Conservation (phyloP, 225 moss, liverwort and hornwort genomes). For the Sphagnum tenellum region DNA sequence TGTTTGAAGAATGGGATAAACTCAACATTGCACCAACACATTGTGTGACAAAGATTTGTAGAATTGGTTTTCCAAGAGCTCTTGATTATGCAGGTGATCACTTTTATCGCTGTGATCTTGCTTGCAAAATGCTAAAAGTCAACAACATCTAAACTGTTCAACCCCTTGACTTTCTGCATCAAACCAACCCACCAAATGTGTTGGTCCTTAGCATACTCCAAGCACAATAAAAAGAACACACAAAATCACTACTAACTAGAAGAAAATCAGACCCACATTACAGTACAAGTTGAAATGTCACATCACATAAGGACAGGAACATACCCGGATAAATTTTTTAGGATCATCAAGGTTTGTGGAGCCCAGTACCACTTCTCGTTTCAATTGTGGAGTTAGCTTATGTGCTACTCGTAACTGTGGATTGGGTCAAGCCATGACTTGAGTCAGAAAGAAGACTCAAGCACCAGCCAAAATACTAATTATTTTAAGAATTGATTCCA, state of each 20-base stretch:
- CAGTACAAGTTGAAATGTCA: background rate
- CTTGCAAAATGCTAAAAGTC: constrained; percentile 4
- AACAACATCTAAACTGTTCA: constrained; percentile 39
- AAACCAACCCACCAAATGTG: background rate
- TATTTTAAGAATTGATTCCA: background rate
- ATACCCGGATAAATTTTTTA: constrained; percentile 47
- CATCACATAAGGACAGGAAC: background rate
- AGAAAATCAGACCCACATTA: too few species aligned
- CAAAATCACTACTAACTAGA: background rate
- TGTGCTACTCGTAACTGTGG: constrained; percentile 83
- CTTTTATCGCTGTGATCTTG: too few species aligned
- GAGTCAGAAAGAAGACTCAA: background rate
- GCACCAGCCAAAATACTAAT: background rate
- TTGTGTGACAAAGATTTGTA: too few species aligned
- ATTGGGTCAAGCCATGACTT: background rate
- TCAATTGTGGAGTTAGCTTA: constrained; percentile 75
- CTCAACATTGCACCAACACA: too few species aligned
- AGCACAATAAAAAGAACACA: background rate
- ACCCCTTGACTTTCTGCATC: constrained; percentile 44
- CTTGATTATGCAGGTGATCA: too few species aligned
- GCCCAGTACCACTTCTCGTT: constrained; percentile 87
- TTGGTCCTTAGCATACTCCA: background rate
- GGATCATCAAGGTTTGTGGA: constrained; percentile 80
- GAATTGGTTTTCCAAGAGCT: too few species aligned
- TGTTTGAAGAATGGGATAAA: too few species aligned